These are phyloP conservation scores for Astrocystis sublimbata DNA, from an alignment of 495 filamentous ascomycete genomes.

Conservation along the genomic window DNA sequence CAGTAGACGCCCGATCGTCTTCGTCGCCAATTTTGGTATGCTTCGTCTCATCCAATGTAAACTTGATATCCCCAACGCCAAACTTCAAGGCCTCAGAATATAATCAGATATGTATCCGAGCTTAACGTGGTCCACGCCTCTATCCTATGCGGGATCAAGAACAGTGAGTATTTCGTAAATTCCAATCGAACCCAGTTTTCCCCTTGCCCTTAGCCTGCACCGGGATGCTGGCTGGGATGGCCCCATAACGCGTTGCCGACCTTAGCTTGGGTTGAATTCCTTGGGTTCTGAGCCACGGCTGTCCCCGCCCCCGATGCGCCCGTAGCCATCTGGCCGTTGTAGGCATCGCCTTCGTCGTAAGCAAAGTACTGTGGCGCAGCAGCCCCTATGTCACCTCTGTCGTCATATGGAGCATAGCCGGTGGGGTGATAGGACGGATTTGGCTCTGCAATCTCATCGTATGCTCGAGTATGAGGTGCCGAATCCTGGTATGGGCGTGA, in stretches of 20 bases:
- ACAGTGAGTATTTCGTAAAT: not conserved
- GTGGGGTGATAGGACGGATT: constrained; percentile 16
- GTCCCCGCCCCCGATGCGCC: constrained; percentile 22
- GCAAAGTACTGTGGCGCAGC: constrained; percentile 24
- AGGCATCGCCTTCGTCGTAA: constrained; percentile 18
- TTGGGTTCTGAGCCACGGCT: constrained; percentile 10
- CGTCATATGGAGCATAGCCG: constrained; percentile 24
- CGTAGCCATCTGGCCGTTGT: constrained; percentile 10
- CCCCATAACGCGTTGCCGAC: constrained; percentile 33
- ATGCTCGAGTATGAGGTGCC: constrained; percentile 24
- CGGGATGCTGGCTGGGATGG: constrained; percentile 16
- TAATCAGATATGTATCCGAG: constrained; percentile 1
- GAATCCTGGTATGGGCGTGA: constrained; percentile 25
- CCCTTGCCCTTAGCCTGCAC: not conserved
- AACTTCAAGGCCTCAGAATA: constrained; percentile 1
- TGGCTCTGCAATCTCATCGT: constrained; percentile 25
- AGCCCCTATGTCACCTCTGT: constrained; percentile 31
- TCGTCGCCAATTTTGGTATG: constrained; percentile 2
- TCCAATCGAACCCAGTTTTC: not conserved
- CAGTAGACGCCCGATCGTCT: not conserved
- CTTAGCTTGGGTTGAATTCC: constrained; percentile 26
- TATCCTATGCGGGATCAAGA: not conserved
- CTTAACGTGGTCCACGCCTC: not conserved
- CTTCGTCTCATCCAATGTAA: not conserved
- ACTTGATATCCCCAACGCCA: constrained; percentile 13